Conservation (phyloP, 257 asterid genomes). For the Ophiorrhiza pumila region DNA sequence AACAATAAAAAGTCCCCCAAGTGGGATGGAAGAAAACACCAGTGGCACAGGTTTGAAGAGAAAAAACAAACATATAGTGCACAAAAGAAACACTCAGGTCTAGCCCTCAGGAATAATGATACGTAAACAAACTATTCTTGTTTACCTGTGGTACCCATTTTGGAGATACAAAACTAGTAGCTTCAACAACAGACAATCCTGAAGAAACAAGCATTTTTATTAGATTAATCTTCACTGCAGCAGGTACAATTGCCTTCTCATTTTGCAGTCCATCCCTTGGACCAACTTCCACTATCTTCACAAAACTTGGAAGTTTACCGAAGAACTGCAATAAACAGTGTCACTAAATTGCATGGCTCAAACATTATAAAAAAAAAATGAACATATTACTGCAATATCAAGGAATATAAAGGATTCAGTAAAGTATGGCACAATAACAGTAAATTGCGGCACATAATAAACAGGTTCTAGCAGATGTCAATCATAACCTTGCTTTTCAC, state of each 20-base stretch:
- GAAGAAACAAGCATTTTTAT: conserved; percentile 78
- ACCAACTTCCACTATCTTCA: conserved; percentile 92
- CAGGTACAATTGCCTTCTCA: conserved; percentile 78
- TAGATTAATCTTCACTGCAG: conserved; percentile 74
- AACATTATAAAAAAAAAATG: not conserved
- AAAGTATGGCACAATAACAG: not conserved
- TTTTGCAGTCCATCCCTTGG: conserved; percentile 93
- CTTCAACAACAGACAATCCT: conserved; percentile 79
- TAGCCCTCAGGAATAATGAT: not conserved
- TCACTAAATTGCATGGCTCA: not conserved
- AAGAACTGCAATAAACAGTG: conserved; percentile 37
- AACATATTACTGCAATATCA: conserved; percentile 14
- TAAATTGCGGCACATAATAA: not conserved
- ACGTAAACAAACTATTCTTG: not conserved
- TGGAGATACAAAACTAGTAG: conserved; percentile 92
- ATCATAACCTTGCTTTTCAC: conserved; percentile 40
- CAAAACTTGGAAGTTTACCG: conserved; percentile 58
- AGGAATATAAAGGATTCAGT: conserved; percentile 1
- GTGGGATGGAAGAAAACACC: not conserved
- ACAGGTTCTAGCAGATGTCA: conserved; percentile 1
- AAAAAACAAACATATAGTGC: not conserved
- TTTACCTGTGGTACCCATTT: conserved; percentile 96
- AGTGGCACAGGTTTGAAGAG: not conserved
- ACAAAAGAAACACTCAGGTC: not conserved
- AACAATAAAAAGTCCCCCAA: not conserved